Percentiles rank a stretch among this genome's conserved stretches.
Evolutionary conservation across 179 eudicot species (phyloP).

Genomic region (Spergularia azorica): DNA sequence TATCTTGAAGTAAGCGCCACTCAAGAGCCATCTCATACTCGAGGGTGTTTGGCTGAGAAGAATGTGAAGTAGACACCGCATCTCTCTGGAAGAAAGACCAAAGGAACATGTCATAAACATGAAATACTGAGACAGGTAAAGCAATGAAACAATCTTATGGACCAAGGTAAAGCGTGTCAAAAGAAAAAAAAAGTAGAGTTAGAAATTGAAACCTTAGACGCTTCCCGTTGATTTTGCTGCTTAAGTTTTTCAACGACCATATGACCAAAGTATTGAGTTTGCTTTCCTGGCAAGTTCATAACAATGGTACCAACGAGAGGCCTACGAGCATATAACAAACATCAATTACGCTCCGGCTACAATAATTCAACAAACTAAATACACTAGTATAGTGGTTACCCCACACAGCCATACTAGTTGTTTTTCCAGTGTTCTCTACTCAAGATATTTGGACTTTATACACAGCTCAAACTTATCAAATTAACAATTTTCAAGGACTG

Average conservation of each 20-base stretch:
- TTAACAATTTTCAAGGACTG: too few relatives aligned
- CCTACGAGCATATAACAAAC: conserved; percentile 36
- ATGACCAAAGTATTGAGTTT: conserved; percentile 60
- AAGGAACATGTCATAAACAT: not conserved
- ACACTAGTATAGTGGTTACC: not conserved
- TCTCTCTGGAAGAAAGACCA: conserved; percentile 42
- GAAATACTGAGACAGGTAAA: not conserved
- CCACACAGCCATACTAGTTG: not conserved
- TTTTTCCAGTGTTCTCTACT: not conserved
- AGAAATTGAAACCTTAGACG: conserved; percentile 31
- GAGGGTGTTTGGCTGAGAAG: conserved; percentile 67
- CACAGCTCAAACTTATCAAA: not conserved
- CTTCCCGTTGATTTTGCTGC: conserved; percentile 43
- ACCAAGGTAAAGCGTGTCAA: not conserved
- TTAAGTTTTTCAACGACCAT: conserved; percentile 44
- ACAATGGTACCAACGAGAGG: conserved; percentile 54
- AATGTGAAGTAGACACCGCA: conserved; percentile 85
- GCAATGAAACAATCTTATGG: not conserved
- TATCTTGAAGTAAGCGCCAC: conserved; percentile 66
- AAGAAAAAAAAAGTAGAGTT: conserved; percentile 9
- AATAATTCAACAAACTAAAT: not conserved
- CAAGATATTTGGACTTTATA: not conserved
- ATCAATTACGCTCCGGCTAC: not conserved
- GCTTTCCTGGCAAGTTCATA: conserved; percentile 36
- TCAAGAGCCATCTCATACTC: conserved; percentile 85